Percentiles rank a stretch among this genome's conserved stretches.
Evolutionary conservation across 805 yeast species (phyloP).

Genomic region (Crinitomyces ghanaensis): DNA sequence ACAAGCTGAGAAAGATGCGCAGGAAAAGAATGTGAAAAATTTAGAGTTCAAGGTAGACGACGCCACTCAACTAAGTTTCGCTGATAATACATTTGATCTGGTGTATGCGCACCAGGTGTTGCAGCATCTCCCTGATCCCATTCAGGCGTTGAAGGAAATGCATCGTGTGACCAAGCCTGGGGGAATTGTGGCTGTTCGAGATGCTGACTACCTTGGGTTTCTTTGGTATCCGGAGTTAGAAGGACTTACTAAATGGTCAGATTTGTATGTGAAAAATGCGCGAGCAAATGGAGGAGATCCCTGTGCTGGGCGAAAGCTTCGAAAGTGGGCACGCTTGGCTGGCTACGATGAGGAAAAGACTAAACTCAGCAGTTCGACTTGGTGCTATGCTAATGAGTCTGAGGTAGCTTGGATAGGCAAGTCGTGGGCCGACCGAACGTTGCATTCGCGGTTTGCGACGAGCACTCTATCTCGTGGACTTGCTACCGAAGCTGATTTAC

Average conservation of each 20-base stretch:
- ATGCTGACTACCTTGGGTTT: constrained; percentile 21
- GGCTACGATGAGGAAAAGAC: constrained; percentile 8
- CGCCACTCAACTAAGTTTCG: constrained; percentile 25
- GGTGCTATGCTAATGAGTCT: constrained; percentile 14
- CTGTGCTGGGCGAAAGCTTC: constrained; percentile 12
- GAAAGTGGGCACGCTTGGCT: constrained; percentile 13
- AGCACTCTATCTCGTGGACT: constrained; percentile 7
- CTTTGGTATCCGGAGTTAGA: constrained; percentile 14
- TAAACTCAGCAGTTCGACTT: constrained; percentile 9
- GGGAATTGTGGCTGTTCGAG: constrained; percentile 28
- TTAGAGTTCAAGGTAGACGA: constrained; percentile 25
- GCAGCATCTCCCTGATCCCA: constrained; percentile 29
- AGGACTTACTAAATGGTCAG: constrained; percentile 10
- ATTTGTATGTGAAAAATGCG: constrained; percentile 11
- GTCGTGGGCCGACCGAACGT: constrained; percentile 17
- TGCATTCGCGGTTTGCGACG: constrained; percentile 12
- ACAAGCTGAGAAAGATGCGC: constrained; percentile 17
- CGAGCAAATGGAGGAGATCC: constrained; percentile 16
- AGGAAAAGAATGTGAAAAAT: constrained; percentile 7
- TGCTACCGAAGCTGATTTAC: constrained; percentile 11
- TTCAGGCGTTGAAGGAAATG: constrained; percentile 28
- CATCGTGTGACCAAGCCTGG: constrained; percentile 27
- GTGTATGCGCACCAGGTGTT: constrained; percentile 32
- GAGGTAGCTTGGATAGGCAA: constrained; percentile 16
- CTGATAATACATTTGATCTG: constrained; percentile 30